Conservation (phyloP, 2,329 filamentous ascomycete species). For the Neophaeococcomyces mojaviensis region DNA sequence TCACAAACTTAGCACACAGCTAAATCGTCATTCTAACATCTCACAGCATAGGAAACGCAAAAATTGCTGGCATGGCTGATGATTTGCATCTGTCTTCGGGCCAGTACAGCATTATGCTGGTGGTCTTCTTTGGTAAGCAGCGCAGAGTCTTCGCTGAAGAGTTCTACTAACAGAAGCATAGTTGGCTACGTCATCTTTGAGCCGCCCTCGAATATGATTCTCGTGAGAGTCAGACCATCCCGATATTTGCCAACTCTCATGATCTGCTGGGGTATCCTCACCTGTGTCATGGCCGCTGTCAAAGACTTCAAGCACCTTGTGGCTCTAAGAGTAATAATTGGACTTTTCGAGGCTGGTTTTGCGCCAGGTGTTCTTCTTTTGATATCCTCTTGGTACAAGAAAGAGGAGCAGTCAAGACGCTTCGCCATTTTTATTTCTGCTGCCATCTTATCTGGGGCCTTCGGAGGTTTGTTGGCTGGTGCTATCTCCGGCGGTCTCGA, state of each 20-base stretch:
- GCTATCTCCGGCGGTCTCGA: conserved; percentile 32
- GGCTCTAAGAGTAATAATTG: conserved; percentile 30
- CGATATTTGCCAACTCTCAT: conserved; percentile 22
- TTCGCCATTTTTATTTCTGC: conserved; percentile 54
- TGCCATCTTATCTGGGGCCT: conserved; percentile 51
- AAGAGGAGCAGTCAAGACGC: conserved; percentile 51
- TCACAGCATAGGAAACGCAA: conserved; percentile 48
- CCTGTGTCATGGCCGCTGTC: conserved; percentile 18
- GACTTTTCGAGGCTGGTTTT: conserved; percentile 28
- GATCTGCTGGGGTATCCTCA: conserved; percentile 20
- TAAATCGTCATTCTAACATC: no score
- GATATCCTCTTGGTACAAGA: conserved; percentile 50
- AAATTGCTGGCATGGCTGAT: conserved; percentile 46
- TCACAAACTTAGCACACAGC: no score
- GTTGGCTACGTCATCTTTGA: no score
- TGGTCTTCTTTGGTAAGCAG: conserved; percentile 36
- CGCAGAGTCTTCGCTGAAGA: no score
- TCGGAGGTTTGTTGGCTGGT: conserved; percentile 53
- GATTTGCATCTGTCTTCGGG: conserved; percentile 41
- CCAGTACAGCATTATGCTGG: conserved; percentile 44
- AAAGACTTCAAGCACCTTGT: conserved; percentile 23
- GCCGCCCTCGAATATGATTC: no score
- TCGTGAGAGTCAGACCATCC: conserved; percentile 6
- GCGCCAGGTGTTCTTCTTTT: conserved; percentile 13
- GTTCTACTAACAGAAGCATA: no score